These are phyloP conservation scores for Annulohypoxylon nitens DNA, from an alignment of 495 filamentous ascomycete genomes.

Conservation along the genomic window DNA sequence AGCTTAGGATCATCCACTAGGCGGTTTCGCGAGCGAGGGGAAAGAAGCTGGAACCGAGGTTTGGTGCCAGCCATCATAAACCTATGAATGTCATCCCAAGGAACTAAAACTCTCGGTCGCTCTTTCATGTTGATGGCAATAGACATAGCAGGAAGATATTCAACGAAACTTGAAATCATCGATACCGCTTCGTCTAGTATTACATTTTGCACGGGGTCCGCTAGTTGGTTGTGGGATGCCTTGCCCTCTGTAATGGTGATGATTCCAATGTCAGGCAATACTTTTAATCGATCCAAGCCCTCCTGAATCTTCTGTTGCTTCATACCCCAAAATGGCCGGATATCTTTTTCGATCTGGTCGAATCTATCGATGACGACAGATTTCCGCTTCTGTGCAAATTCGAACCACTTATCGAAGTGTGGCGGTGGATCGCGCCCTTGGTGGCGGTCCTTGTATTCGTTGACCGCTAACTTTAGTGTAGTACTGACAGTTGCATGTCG, in stretches of 20 bases:
- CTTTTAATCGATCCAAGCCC: conserved; percentile 46
- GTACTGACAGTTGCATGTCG: conserved; percentile 62
- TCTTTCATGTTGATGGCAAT: conserved; percentile 84
- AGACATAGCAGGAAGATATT: conserved; percentile 83
- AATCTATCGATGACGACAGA: conserved; percentile 81
- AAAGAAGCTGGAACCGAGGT: conserved; percentile 41
- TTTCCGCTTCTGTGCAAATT: conserved; percentile 72
- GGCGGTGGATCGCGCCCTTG: conserved; percentile 68
- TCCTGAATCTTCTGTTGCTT: conserved; percentile 70
- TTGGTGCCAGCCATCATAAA: conserved; percentile 55
- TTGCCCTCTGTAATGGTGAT: conserved; percentile 64
- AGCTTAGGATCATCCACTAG: conserved; percentile 48
- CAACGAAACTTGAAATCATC: conserved; percentile 76
- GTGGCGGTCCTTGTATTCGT: conserved; percentile 70
- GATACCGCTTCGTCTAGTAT: conserved; percentile 71
- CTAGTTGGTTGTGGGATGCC: conserved; percentile 58
- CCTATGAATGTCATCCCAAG: conserved; percentile 64
- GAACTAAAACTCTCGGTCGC: conserved; percentile 79
- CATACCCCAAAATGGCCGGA: conserved; percentile 81
- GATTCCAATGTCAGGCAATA: conserved; percentile 46
- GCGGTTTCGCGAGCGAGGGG: conserved; percentile 56
- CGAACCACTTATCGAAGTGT: conserved; percentile 79
- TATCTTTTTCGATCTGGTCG: conserved; percentile 75
- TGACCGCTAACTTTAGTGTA: conserved; percentile 65
- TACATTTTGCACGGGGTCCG: conserved; percentile 62